These are phyloP conservation scores for Sporothrix globosa DNA, from an alignment of 2,329 filamentous ascomycete species.

Conservation along the genomic window DNA sequence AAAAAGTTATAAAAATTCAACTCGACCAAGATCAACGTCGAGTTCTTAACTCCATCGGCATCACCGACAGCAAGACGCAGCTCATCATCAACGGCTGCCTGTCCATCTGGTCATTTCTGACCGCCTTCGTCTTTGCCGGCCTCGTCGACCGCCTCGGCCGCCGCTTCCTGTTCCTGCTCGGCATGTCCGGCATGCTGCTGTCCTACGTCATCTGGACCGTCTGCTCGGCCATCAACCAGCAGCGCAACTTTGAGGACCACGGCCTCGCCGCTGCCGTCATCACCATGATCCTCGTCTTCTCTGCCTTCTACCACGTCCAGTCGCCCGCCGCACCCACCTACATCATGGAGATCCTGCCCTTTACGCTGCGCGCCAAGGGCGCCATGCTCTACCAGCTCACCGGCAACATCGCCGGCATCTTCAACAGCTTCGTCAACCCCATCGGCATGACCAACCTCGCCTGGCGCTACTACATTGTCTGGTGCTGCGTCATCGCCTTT, in stretches of 20 bases:
- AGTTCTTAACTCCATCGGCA: conserved; percentile 43
- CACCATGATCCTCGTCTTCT: conserved; percentile 30
- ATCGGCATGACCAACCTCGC: conserved; percentile 35
- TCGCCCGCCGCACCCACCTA: conserved; percentile 42
- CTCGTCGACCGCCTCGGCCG: conserved; percentile 35
- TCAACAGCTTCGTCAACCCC: conserved; percentile 37
- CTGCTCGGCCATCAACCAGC: conserved; percentile 34
- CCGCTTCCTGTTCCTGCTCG: conserved; percentile 39
- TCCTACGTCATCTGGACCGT: conserved; percentile 33
- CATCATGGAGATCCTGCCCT: conserved; percentile 35
- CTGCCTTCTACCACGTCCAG: conserved; percentile 46
- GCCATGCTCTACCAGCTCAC: conserved; percentile 33
- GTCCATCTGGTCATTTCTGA: conserved; percentile 37
- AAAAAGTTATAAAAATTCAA: too few relatives aligned
- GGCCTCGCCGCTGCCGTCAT: conserved; percentile 32
- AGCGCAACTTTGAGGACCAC: conserved; percentile 33
- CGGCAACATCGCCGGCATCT: conserved; percentile 32
- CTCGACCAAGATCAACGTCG: too few relatives aligned
- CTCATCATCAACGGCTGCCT: conserved; percentile 38
- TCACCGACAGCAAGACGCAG: conserved; percentile 37
- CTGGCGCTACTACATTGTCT: conserved; percentile 39
- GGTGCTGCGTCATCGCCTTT: conserved; percentile 34
- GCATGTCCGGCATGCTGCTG: conserved; percentile 34
- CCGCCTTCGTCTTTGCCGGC: conserved; percentile 20
- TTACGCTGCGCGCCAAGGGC: conserved; percentile 34